These are phyloP conservation scores for Lolium multiflorum DNA, from an alignment of 176 grass and related monocot species.

Conservation along the genomic window DNA sequence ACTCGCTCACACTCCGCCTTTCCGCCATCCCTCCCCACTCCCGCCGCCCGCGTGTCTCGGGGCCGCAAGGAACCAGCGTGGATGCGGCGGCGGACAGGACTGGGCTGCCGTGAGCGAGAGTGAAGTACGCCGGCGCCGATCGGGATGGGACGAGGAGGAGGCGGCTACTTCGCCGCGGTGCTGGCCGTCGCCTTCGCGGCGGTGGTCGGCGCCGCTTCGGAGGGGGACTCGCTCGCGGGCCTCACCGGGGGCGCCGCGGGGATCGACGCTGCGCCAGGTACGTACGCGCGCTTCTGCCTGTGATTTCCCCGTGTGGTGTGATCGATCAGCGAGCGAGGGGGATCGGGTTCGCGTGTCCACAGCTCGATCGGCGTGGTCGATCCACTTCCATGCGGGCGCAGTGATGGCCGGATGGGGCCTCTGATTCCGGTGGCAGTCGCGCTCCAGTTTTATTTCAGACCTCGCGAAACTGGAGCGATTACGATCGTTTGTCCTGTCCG, in stretches of 20 bases:
- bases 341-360: neutral
- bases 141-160: neutral
- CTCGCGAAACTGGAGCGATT: neutral
- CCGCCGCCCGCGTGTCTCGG: neutral
- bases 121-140: neutral
- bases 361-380: neutral
- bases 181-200: neutral
- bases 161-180: neutral
- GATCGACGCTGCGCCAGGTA: conserved; percentile 58
- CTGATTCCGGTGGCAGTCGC: neutral
- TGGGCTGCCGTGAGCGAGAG: neutral
- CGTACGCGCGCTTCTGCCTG: neutral
- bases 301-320: too few species aligned
- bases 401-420: neutral
- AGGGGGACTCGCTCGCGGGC: conserved; percentile 31
- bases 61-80: neutral
- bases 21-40: neutral
- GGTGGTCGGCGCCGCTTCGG: neutral
- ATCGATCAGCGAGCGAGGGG: neutral
- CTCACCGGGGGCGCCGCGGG: conserved; percentile 46
- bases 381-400: neutral
- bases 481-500: neutral
- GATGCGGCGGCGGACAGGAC: conserved; percentile 7
- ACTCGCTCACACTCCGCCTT: neutral
- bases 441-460: too few species aligned